Evolutionary conservation across 805 yeast genomes (phyloP).

Genomic region (Pichia nanzhaoensis): DNA sequence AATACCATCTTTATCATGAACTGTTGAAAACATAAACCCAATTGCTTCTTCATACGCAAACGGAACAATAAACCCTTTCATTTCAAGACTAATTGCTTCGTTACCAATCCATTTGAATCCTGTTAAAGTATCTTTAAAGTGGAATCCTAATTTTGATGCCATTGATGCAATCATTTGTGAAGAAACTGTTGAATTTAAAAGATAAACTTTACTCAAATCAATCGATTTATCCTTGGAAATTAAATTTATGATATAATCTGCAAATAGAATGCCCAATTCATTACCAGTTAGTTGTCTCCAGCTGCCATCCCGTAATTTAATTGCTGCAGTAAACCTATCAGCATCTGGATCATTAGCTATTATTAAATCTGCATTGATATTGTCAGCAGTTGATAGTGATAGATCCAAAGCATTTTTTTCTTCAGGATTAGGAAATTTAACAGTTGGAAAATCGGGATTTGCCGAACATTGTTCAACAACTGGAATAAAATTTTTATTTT

Average conservation of each 20-base stretch:
- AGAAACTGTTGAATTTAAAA: slow-evolving; percentile 87
- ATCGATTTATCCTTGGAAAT: slow-evolving; percentile 15
- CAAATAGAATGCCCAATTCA: slow-evolving; percentile 83
- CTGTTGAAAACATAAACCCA: slow-evolving; percentile 82
- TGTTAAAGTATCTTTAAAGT: slow-evolving; percentile 76
- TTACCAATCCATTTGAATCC: slow-evolving; percentile 99
- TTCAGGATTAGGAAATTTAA: slow-evolving; percentile 90
- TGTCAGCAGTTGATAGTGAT: slow-evolving; percentile 60
- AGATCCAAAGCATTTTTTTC: slow-evolving; percentile 83
- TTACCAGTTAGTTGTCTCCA: slow-evolving; percentile 90
- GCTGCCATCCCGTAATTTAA: slow-evolving; percentile 35
- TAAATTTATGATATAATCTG: slow-evolving; percentile 44
- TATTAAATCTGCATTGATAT: slow-evolving; percentile 42
- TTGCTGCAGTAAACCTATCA: slow-evolving; percentile 82
- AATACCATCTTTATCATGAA: slow-evolving; percentile 91
- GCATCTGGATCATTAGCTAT: slow-evolving; percentile 97
- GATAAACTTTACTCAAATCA: slow-evolving; percentile 36
- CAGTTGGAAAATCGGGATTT: slow-evolving; percentile 83
- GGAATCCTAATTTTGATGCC: slow-evolving; percentile 56
- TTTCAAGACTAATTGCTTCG: slow-evolving; percentile 65
- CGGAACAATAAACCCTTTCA: slow-evolving; percentile 62
- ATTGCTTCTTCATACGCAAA: slow-evolving; percentile 95
- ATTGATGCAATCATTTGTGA: slow-evolving; percentile 70
- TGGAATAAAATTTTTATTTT: slow-evolving; percentile 20
- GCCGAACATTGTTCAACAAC: slow-evolving; percentile 66